Base-by-base conservation (phyloP, 176 grass and related monocot species). In the Luzula sylvatica region DNA sequence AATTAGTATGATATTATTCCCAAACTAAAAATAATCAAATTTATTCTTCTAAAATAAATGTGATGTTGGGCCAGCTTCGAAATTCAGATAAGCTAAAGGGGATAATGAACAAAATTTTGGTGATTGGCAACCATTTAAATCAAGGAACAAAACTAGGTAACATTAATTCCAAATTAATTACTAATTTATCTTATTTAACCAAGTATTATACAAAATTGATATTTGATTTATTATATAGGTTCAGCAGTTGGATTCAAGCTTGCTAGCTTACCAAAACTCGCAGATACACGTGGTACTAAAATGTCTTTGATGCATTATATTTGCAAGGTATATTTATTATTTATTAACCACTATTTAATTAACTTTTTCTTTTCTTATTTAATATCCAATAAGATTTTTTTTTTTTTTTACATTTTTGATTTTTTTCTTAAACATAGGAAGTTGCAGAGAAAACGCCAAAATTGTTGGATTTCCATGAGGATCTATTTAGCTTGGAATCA, bases 101-200 rank as follows among this genome's bases (percentile, higher is more conserved):
- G 41, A 95, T 95, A 70, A 88, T 95, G 90, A 70, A 95, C 40
- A 95, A 88, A 67, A 95, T 95, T 76, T 48, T 95, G 19, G 65
- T 65, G 59, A 78, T 95, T 58, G 90, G 90, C 50, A 95, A 95
- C 77, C 78, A 76, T 43, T 71, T 95, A 64, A 95, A 95, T 76
- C 80, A 88, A 57, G 90, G 90, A 58, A 95, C 90, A 29, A 76
- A 83, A 65, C 77, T 83, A 86, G 90, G 90, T 95, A 85, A 71
- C 56, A 23, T 15, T 48, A 26, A 65, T 52, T 23, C 20, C 64
- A 38, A 49, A 7, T 26, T 7, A 35, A 53, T 53, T 44, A 49
- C 15, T 44, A 2, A 12, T 42, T 25, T 52, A 26, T 68, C 11
- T 44, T 42, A 28, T 44, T 61, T 32, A 12, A 11, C 11, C 23